Base-by-base conservation (phyloP, 169 alveolate species). In the Theileria parva region DNA sequence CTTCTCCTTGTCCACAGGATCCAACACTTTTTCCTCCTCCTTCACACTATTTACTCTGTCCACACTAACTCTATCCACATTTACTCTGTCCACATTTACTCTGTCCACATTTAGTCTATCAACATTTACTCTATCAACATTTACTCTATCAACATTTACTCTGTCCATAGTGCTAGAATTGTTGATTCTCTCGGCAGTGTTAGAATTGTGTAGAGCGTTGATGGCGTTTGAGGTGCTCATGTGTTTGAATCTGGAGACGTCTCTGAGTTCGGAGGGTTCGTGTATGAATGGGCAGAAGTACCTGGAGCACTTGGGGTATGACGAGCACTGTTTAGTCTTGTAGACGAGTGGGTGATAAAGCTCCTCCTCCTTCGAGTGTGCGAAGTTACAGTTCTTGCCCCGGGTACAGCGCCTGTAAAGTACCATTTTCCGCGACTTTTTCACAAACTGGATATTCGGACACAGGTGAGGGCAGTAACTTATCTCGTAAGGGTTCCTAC, bases 361-460 rank as follows among this genome's bases (percentile, higher is more conserved):
- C 25, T 94, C 94, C 89, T 95, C 98, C 57, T 95, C 98, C 61
- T 91, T 78, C 37, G 96, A 91, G 77, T 95, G 98, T 0, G 98
- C 97, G 73, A 95, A 95, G 59, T 95, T 95, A 66, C 98, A 95
- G 70, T 88, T 91, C 59, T 92, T 94, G 1, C 97, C 97, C 32
- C 97, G 78, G 12, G 91, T 92, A 67, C 97, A 94, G 28, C 92
- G 83, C 37, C 95, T 87, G 53, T 55, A 93, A 79, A 76, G 86
- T 74, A 37, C 95, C 97, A 81, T 94, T 91, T 48, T 87, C 71
- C 74, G 87, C 72, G 67, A 92, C 75, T 67, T 92, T 78, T 34
- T 84, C 1, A 84, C 90, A 39, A 84, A 84, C 60, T 84, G 90
- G 15, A 84, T 84, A 76, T 84, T 86, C 21, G 90, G 90, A 77